A percentile compares a stretch with the other conserved stretches of the same genome.
Conservation (phyloP, 495 filamentous ascomycete genomes). For the Podospora didyma region DNA sequence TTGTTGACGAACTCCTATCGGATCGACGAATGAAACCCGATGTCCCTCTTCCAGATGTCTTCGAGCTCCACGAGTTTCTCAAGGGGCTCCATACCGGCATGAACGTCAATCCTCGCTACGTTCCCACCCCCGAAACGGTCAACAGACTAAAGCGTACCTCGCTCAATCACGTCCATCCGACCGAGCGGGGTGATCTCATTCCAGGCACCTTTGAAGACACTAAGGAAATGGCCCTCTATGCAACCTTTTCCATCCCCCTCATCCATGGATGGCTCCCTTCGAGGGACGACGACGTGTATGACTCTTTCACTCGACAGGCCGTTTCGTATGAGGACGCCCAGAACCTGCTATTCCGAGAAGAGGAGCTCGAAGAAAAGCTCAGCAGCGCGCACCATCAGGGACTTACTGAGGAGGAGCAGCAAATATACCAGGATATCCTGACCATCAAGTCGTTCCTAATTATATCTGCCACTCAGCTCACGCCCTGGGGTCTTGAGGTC, state of each 20-base stretch:
- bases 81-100: slow-evolving; percentile 90
- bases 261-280: slow-evolving; percentile 91
- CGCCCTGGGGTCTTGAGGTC: slow-evolving; percentile 69
- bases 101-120: slow-evolving; percentile 93
- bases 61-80: slow-evolving; percentile 81
- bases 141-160: slow-evolving; percentile 41
- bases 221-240: slow-evolving; percentile 78
- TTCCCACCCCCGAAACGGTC: slow-evolving; percentile 41
- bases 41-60: slow-evolving; percentile 69
- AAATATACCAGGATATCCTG: slow-evolving; percentile 71
- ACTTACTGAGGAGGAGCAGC: slow-evolving; percentile 62
- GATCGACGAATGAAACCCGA: slow-evolving; percentile 40
- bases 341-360: slow-evolving; percentile 78
- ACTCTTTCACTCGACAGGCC: slow-evolving; percentile 66
- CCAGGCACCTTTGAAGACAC: slow-evolving; percentile 80
- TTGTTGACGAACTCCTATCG: slow-evolving; percentile 89
- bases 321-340: slow-evolving; percentile 87
- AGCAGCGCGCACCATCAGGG: slow-evolving; percentile 42
- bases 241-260: slow-evolving; percentile 79
- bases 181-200: slow-evolving; percentile 42
- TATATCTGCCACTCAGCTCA: slow-evolving; percentile 80
- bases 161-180: slow-evolving; percentile 36
- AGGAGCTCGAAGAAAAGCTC: slow-evolving; percentile 81
- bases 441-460: slow-evolving; percentile 77
- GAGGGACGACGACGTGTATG: slow-evolving; percentile 55